Percentiles rank a stretch among this genome's conserved stretches.
phyloP scores from a whole-genome alignment of 148 eudicot species.

The Talinum fruticosum region DNA sequence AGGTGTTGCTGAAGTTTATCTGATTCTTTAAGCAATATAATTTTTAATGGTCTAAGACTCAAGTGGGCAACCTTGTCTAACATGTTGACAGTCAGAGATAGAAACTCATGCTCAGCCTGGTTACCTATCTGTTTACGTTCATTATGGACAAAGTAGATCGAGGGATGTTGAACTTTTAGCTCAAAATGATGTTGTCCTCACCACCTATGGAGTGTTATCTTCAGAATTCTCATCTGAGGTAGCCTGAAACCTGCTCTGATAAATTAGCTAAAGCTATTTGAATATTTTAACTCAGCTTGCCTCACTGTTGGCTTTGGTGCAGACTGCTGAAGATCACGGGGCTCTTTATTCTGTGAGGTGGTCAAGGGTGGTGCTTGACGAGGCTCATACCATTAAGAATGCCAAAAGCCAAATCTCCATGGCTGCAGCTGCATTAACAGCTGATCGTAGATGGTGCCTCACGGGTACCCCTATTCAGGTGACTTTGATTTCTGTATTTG shows the following conservation, averaged over 20 bases:
- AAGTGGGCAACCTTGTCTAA: not conserved
- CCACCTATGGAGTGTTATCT: constrained; percentile 91
- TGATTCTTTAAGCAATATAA: not conserved
- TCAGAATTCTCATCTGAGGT: constrained; percentile 92
- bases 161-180: constrained; percentile 70
- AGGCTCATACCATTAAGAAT: constrained; percentile 91
- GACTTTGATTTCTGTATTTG: not conserved
- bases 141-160: constrained; percentile 86
- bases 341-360: constrained; percentile 77
- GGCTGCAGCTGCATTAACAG: constrained; percentile 80
- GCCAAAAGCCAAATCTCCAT: constrained; percentile 87
- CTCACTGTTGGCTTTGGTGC: constrained; percentile 24
- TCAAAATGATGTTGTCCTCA: constrained; percentile 79
- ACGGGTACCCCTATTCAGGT: constrained; percentile 99
- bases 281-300: not conserved
- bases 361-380: constrained; percentile 95
- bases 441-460: constrained; percentile 95
- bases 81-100: constrained; percentile 65
- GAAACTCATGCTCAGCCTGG: constrained; percentile 89
- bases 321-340: constrained; percentile 74
- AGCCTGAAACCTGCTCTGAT: constrained; percentile 14
- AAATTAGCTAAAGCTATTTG: not conserved
- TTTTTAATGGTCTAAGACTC: not conserved
- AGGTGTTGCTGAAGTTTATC: not conserved
- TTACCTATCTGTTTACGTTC: constrained; percentile 70